Evolutionary conservation across 805 yeast species (phyloP).

Genomic region (Starmerella bombi): DNA sequence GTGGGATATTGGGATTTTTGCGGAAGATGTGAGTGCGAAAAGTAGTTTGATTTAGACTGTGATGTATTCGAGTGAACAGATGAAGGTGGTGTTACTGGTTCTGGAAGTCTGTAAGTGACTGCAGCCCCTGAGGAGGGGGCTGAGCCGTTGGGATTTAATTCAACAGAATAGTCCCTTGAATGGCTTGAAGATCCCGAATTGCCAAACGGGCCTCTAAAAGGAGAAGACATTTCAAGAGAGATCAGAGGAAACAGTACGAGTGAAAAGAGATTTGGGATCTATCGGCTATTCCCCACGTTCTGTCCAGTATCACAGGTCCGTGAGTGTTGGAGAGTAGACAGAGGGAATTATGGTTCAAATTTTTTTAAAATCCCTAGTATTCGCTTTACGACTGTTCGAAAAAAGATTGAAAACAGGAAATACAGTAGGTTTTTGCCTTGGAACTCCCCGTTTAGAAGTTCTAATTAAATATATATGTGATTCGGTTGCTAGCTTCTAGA

Average conservation of each 20-base stretch:
- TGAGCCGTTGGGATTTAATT: not conserved
- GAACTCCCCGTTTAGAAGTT: not conserved
- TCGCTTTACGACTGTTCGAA: not conserved
- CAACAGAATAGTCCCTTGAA: not conserved
- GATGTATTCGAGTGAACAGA: slow-evolving; percentile 1
- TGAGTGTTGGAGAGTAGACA: too few relatives aligned
- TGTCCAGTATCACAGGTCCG: too few relatives aligned
- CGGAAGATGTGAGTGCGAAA: not conserved
- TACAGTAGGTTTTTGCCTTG: not conserved
- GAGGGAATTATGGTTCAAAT: too few relatives aligned
- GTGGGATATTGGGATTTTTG: slow-evolving; percentile 3
- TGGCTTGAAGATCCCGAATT: not conserved
- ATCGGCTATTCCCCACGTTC: too few relatives aligned
- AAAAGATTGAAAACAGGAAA: not conserved
- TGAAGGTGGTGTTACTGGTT: slow-evolving; percentile 16
- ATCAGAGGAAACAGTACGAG: not conserved
- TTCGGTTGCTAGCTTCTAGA: not conserved
- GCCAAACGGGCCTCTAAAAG: slow-evolving; percentile 2
- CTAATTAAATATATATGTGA: not conserved
- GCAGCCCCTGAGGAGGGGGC: not conserved
- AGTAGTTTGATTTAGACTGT: slow-evolving; percentile 4
- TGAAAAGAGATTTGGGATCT: too few relatives aligned
- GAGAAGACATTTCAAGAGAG: slow-evolving; percentile 3
- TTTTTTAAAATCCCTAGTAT: too few relatives aligned
- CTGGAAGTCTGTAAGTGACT: not conserved